Conservation (phyloP, 176 grass and related monocot species). For the Zizania latifolia region DNA sequence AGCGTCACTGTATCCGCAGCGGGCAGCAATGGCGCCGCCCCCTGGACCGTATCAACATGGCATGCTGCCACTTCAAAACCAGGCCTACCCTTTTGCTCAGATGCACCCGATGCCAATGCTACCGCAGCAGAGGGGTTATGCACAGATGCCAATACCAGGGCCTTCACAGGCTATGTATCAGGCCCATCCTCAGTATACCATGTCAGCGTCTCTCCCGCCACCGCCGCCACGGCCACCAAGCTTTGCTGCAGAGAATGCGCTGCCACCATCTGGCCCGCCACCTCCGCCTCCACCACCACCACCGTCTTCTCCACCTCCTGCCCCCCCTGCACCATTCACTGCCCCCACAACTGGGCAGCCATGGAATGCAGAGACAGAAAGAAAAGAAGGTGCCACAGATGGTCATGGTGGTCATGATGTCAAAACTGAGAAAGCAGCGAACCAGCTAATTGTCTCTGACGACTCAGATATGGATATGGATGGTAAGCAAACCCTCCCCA, state of each 20-base stretch:
- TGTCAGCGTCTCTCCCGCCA: constrained; percentile 31
- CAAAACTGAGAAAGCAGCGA: constrained; percentile 20
- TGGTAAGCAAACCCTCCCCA: constrained; percentile 36
- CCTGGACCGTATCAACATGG: constrained; percentile 34
- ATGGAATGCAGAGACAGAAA: neutral
- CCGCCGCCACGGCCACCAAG: constrained; percentile 15
- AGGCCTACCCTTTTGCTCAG: constrained; percentile 31
- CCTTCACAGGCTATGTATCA: constrained; percentile 36
- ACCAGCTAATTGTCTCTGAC: constrained; percentile 63
- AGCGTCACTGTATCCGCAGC: neutral
- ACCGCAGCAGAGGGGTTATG: constrained; percentile 33
- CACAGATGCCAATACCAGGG: constrained; percentile 28
- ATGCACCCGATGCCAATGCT: constrained; percentile 36
- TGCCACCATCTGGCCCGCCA: constrained; percentile 22
- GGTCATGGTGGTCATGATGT: constrained; percentile 11
- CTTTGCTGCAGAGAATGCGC: constrained; percentile 14
- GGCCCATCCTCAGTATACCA: constrained; percentile 31
- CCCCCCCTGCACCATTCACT: constrained; percentile 11
- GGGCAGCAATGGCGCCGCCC: constrained; percentile 25
- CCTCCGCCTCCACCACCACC: constrained; percentile 36
- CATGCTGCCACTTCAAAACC: constrained; percentile 16
- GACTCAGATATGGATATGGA: constrained; percentile 96
- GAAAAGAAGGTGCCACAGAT: constrained; percentile 10
- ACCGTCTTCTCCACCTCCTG: constrained; percentile 27
- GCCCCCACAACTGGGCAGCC: constrained; percentile 1